Conservation (phyloP, 2,329 filamentous ascomycete species). For the Xylariaceae sp. region DNA sequence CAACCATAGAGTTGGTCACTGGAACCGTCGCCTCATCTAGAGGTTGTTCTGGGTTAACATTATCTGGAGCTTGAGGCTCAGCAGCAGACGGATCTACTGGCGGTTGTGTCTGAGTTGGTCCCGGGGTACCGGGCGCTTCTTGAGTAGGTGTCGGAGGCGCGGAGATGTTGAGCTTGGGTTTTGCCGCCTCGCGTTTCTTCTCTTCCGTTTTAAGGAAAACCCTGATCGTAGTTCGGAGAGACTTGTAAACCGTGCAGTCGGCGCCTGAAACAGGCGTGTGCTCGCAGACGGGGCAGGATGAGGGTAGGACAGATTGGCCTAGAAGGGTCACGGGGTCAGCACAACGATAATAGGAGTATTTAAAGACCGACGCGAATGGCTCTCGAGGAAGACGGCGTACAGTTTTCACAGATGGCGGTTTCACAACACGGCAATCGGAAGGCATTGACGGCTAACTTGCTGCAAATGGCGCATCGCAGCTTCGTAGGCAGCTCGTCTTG, state of each 20-base stretch:
- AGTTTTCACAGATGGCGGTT: constrained; percentile 85
- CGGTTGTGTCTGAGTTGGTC: constrained; percentile 30
- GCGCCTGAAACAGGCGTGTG: constrained; percentile 82
- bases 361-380: constrained; percentile 8
- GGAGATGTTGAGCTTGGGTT: constrained; percentile 43
- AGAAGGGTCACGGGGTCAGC: constrained; percentile 7
- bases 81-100: constrained; percentile 22
- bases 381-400: constrained; percentile 46
- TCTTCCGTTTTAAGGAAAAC: constrained; percentile 87
- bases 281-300: constrained; percentile 86
- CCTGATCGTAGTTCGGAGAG: constrained; percentile 84
- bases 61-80: constrained; percentile 14
- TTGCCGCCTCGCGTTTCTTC: constrained; percentile 72
- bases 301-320: constrained; percentile 72
- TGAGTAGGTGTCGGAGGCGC: constrained; percentile 41
- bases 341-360: constrained; percentile 2
- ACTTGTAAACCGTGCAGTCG: constrained; percentile 84
- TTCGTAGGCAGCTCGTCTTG: constrained; percentile 92
- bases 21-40: constrained; percentile 3
- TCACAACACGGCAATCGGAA: constrained; percentile 93
- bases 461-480: constrained; percentile 89
- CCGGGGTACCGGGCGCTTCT: constrained; percentile 36
- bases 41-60: constrained; percentile 14
- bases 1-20: constrained; percentile 7
- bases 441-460: constrained; percentile 82